Evolutionary conservation across 495 filamentous ascomycete species (phyloP).

Genomic region (Thozetella sp.): DNA sequence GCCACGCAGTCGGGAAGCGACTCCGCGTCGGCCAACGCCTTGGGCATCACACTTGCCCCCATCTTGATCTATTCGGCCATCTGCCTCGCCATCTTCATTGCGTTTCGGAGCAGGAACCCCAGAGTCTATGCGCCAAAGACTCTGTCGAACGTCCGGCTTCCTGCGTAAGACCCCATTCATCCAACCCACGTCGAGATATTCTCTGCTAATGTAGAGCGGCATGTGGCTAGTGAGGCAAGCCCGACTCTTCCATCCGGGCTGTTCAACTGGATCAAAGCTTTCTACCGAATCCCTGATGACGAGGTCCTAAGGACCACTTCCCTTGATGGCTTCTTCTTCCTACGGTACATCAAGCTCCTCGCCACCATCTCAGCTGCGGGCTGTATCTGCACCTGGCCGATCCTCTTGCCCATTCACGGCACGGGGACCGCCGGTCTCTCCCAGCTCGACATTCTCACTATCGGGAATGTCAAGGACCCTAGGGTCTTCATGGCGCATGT

Average conservation of each 20-base stretch:
- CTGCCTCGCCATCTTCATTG: constrained; percentile 29
- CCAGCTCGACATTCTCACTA: constrained; percentile 64
- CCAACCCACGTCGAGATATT: background rate
- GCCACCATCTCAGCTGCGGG: constrained; percentile 72
- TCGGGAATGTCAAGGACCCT: constrained; percentile 62
- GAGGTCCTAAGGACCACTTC: constrained; percentile 67
- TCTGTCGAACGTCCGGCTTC: constrained; percentile 17
- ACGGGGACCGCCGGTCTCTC: constrained; percentile 64
- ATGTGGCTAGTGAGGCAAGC: constrained; percentile 56
- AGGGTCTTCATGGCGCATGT: constrained; percentile 65
- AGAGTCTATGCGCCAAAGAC: constrained; percentile 35
- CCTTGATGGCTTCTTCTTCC: constrained; percentile 75
- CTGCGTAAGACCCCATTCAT: constrained; percentile 24
- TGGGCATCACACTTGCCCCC: constrained; percentile 56
- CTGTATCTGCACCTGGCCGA: constrained; percentile 68
- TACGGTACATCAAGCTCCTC: constrained; percentile 76
- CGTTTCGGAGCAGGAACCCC: constrained; percentile 21
- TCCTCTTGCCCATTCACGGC: constrained; percentile 78
- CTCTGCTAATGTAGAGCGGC: constrained; percentile 16
- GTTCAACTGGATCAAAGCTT: constrained; percentile 65
- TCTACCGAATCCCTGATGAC: constrained; percentile 61
- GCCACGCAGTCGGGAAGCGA: constrained; percentile 5
- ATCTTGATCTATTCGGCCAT: constrained; percentile 37
- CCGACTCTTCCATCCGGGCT: constrained; percentile 67
- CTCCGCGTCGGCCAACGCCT: constrained; percentile 23